Evolutionary conservation across 495 filamentous ascomycete species (phyloP).

Genomic region (Penicillium egyptiacum): DNA sequence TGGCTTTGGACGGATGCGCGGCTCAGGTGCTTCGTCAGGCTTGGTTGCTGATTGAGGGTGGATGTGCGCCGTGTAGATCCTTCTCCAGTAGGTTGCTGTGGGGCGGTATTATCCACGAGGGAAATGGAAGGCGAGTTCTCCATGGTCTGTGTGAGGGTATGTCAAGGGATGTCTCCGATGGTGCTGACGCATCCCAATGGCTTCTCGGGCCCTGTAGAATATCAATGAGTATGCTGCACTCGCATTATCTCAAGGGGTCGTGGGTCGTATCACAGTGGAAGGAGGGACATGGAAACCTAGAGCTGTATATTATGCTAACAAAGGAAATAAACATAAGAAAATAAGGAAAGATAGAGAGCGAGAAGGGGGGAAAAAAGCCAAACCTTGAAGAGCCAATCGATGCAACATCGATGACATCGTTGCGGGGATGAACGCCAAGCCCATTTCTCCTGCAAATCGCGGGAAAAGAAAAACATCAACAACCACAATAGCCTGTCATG

Average conservation of each 20-base stretch:
- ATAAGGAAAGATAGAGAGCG: not conserved
- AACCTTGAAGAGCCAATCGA: conserved; percentile 3
- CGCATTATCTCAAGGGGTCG: not conserved
- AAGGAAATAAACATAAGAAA: conserved; percentile 7
- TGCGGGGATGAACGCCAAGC: conserved; percentile 28
- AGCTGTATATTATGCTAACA: not conserved
- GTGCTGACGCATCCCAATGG: conserved; percentile 2
- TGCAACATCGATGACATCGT: conserved; percentile 36
- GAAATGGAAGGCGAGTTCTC: conserved; percentile 27
- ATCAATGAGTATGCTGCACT: not conserved
- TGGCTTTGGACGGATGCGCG: conserved; percentile 47
- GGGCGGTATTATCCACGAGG: conserved; percentile 45
- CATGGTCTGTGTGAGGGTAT: conserved; percentile 19
- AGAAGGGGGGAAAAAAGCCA: not conserved
- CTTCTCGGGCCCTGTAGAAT: not conserved
- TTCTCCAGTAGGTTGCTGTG: conserved; percentile 28
- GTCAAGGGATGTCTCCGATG: not conserved
- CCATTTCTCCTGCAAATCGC: conserved; percentile 13
- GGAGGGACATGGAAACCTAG: not conserved
- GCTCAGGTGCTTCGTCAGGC: conserved; percentile 34
- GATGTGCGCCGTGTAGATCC: conserved; percentile 25
- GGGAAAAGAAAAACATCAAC: conserved; percentile 8
- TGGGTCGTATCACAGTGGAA: not conserved
- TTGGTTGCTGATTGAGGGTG: conserved; percentile 19
- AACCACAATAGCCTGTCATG: conserved; percentile 16